Base-by-base conservation (phyloP, 179 eudicot species). In the Actinidia polygama region DNA sequence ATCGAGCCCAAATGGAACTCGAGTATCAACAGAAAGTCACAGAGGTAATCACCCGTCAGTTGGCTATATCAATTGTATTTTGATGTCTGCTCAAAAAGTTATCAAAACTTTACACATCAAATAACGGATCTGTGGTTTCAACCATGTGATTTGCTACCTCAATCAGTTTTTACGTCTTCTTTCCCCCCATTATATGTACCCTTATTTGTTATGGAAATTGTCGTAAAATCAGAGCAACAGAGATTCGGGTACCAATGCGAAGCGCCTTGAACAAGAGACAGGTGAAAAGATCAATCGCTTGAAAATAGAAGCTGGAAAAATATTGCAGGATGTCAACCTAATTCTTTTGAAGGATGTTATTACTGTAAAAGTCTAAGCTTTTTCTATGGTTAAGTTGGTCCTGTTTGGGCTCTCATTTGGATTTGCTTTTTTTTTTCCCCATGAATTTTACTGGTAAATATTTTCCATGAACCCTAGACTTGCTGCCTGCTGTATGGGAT, bases 241-340 rank as follows among this genome's bases (percentile, higher is more conserved):
- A 50, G 98, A 93, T 86, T 94, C 98, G 0, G 97, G 99, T 80
- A 91, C 95, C 75, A 93, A 93, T 83, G 97, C 93, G 85, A 94
- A 94, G 88, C 93, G 94, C 12, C 97, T 93, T 49, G 97, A 94
- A 78, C 82, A 83, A 80, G 98, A 95, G 86, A 94, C 94, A 0
- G 92, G 81, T 59, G 91, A 57, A 30, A 94, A 94, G 87, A 94
- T 94, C 54, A 69, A 84, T 15, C 90, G 92, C 78, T 79, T 95
- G 83, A 94, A 91, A 87, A 59, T 84, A 3, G 93, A 90, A 77
- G 84, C 95, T 26, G 80, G 90, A 30, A 89, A 85, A 74, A 90
- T 94, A 54, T 93, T 95, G 24, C 85, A 86, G 7, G 97, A 93
- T 9, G 91, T 94, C 86, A 91, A 90, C 83, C 88, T 88, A 80